Evolutionary conservation across 805 yeast species (phyloP).

Genomic region (Candida coquimbonensis): DNA sequence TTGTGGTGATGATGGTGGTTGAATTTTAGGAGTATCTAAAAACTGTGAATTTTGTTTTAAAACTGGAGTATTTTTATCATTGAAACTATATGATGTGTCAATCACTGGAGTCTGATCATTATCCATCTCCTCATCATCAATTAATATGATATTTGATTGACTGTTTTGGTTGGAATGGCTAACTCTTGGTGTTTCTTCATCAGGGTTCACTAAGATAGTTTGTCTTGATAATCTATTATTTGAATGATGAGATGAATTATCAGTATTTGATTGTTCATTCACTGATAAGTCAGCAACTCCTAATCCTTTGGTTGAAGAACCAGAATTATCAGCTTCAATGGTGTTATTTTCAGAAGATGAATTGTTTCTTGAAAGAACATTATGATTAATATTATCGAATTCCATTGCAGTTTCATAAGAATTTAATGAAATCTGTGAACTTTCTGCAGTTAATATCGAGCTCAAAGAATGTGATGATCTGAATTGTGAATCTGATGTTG

Average conservation of each 20-base stretch:
- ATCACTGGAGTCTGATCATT: conserved; percentile 5
- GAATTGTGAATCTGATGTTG: background rate
- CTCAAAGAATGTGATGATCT: conserved; percentile 9
- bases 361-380: background rate
- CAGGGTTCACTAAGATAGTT: conserved; percentile 9
- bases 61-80: background rate
- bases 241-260: background rate
- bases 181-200: conserved; percentile 19
- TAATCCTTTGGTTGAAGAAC: conserved; percentile 7
- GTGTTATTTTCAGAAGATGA: background rate
- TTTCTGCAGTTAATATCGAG: conserved; percentile 10
- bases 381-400: background rate
- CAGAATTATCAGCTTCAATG: background rate
- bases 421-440: conserved; percentile 6
- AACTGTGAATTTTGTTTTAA: background rate
- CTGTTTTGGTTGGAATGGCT: background rate
- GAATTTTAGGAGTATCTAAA: background rate
- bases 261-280: background rate
- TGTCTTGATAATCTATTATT: background rate
- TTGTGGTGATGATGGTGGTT: conserved; percentile 4
- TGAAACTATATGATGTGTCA: background rate
- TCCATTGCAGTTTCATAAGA: conserved; percentile 21
- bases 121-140: background rate
- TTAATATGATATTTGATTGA: too few relatives aligned
- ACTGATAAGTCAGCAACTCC: conserved; percentile 13